phyloP scores from a whole-genome alignment of 768 basidiomycete species.

The Suillus plorans region DNA sequence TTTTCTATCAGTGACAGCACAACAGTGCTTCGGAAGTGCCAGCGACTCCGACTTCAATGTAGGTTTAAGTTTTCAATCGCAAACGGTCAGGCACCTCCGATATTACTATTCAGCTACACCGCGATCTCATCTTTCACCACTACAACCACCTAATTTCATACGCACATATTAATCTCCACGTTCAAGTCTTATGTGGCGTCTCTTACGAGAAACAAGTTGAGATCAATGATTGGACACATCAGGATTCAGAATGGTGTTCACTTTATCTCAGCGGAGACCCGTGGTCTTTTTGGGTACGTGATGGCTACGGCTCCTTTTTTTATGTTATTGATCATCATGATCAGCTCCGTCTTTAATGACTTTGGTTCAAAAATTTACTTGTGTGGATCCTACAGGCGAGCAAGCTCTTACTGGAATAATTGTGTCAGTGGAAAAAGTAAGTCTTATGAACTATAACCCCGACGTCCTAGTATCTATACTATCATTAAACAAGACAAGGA shows the following conservation, averaged over 20 bases:
- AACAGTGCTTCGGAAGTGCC: no score
- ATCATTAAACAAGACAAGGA: constrained; percentile 61
- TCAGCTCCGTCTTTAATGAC: constrained; percentile 92
- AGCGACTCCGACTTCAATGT: no score
- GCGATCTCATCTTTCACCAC: constrained; percentile 10
- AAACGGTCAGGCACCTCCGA: no score
- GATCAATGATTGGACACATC: constrained; percentile 93
- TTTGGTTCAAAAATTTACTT: constrained; percentile 91
- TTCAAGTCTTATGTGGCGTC: constrained; percentile 77
- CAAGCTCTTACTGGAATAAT: constrained; percentile 93
- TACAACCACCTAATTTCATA: constrained; percentile 2
- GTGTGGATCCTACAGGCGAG: constrained; percentile 98
- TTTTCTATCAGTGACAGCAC: no score
- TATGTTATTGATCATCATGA: constrained; percentile 8
- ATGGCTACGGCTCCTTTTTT: not conserved
- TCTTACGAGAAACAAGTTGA: constrained; percentile 82
- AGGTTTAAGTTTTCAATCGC: no score
- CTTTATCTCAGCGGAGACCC: constrained; percentile 89
- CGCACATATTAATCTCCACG: constrained; percentile 39
- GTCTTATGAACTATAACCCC: not conserved
- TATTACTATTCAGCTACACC: not conserved
- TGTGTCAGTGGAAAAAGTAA: constrained; percentile 85
- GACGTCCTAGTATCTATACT: not conserved
- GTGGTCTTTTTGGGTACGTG: constrained; percentile 89
- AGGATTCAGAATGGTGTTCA: constrained; percentile 66